Conservation (phyloP, 2,329 filamentous ascomycete species). For the Neonectria ditissima region DNA sequence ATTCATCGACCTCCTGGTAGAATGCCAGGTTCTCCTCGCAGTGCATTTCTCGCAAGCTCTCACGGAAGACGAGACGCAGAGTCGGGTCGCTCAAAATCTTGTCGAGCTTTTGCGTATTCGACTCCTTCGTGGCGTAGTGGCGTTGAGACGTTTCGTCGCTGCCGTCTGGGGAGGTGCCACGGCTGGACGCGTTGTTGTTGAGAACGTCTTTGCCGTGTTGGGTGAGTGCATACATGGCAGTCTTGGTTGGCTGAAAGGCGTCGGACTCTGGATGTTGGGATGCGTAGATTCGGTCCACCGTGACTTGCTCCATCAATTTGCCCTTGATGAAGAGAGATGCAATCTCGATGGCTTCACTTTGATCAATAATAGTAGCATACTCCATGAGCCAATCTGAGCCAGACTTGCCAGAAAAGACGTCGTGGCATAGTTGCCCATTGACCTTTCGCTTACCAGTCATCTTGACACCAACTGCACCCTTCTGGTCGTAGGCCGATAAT, state of each 20-base stretch:
- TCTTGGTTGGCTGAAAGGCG: slow-evolving; percentile 87
- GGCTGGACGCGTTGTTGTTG: slow-evolving; percentile 63
- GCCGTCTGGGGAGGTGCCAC: slow-evolving; percentile 67
- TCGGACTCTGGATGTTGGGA: slow-evolving; percentile 68
- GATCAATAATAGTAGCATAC: slow-evolving; percentile 93
- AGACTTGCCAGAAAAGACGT: slow-evolving; percentile 91
- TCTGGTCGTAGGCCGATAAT: slow-evolving; percentile 58
- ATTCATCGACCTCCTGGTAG: slow-evolving; percentile 93
- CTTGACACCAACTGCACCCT: slow-evolving; percentile 67
- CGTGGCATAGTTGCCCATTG: slow-evolving; percentile 77
- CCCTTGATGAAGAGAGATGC: slow-evolving; percentile 86
- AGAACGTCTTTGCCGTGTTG: slow-evolving; percentile 79
- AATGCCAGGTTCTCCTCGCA: slow-evolving; percentile 98
- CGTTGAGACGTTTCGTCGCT: slow-evolving; percentile 55
- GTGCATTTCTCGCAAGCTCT: slow-evolving; percentile 92
- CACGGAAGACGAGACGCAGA: slow-evolving; percentile 87
- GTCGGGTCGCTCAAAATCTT: slow-evolving; percentile 93
- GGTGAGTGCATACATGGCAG: slow-evolving; percentile 86
- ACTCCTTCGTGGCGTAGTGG: slow-evolving; percentile 75
- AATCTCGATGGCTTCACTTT: slow-evolving; percentile 85
- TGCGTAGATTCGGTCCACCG: slow-evolving; percentile 75
- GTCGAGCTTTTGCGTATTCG: slow-evolving; percentile 92
- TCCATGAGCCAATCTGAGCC: slow-evolving; percentile 96
- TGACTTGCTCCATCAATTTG: slow-evolving; percentile 80
- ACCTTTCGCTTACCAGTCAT: slow-evolving; percentile 88